Conservation (phyloP, 208 protist genomes). For the Sergeia podlipaevii region DNA sequence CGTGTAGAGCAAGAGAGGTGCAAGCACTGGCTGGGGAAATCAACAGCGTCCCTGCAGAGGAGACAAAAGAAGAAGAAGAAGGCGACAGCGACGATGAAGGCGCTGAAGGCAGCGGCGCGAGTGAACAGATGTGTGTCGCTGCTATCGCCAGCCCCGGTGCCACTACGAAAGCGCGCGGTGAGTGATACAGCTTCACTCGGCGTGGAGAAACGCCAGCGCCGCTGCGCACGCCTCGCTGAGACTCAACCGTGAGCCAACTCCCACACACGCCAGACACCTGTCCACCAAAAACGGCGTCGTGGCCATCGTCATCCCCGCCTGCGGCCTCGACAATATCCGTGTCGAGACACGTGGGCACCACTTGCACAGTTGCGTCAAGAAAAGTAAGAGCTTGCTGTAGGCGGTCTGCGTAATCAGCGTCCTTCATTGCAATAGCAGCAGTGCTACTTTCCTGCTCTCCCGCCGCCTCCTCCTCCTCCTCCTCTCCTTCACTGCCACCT, state of each 20-base stretch:
- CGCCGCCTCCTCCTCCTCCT: too few species aligned
- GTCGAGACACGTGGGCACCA: constrained; percentile 1
- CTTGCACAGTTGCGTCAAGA: background rate
- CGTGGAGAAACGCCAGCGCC: background rate
- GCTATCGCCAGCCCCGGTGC: constrained; percentile 38
- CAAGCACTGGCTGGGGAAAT: constrained; percentile 8
- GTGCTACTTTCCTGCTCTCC: too few species aligned
- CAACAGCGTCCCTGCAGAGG: constrained; percentile 19
- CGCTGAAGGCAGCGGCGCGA: background rate
- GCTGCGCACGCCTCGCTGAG: background rate
- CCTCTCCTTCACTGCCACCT: too few species aligned
- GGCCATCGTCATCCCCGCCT: background rate
- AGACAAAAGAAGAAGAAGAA: too few species aligned
- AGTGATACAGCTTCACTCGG: constrained; percentile 2
- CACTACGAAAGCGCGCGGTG: constrained; percentile 16
- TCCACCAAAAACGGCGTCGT: background rate
- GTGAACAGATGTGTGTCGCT: constrained; percentile 24
- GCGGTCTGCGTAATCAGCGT: too few species aligned
- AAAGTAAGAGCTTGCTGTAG: constrained; percentile 6
- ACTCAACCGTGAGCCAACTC: constrained; percentile 6
- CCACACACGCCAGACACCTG: constrained; percentile 1
- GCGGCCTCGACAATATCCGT: constrained; percentile 3
- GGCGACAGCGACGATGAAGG: background rate
- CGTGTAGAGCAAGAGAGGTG: background rate
- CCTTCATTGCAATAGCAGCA: too few species aligned